These are phyloP conservation scores for Clitopilus hobsonii DNA, from an alignment of 768 basidiomycete genomes.

Conservation along the genomic window DNA sequence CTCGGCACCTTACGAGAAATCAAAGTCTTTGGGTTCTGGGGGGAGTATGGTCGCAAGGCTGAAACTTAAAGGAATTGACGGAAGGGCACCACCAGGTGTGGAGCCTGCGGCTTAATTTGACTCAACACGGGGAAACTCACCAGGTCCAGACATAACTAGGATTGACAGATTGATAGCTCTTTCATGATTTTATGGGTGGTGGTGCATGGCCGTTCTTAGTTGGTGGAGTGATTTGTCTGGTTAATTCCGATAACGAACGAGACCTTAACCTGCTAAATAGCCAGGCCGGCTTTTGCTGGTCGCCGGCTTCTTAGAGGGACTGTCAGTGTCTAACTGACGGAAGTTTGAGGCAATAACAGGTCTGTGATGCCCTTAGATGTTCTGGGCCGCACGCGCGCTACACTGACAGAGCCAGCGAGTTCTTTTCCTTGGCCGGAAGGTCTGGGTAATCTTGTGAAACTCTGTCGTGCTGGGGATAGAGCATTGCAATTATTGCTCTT, in stretches of 20 bases:
- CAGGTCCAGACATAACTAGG: conserved; percentile 61
- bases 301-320: conserved; percentile 83
- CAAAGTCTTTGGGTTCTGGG: conserved; percentile 82
- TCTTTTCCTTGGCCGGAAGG: conserved; percentile 55
- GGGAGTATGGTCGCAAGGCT: conserved; percentile 48
- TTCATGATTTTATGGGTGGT: conserved; percentile 77
- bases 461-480: conserved; percentile 82
- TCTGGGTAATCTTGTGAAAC: conserved; percentile 76
- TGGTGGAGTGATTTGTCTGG: conserved; percentile 95
- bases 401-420: conserved; percentile 89
- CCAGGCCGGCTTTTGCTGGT: conserved; percentile 57
- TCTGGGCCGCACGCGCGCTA: conserved; percentile 85
- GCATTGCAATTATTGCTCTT: conserved; percentile 91
- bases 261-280: conserved; percentile 36
- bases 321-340: conserved; percentile 75
- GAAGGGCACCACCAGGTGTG: conserved; percentile 75
- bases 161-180: conserved; percentile 70
- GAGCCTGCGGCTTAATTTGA: conserved; percentile 79
- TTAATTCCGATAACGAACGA: conserved; percentile 95
- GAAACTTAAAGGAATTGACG: conserved; percentile 84
- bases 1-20: conserved; percentile 82
- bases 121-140: conserved; percentile 73
- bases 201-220: conserved; percentile 89
- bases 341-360: conserved; percentile 91
- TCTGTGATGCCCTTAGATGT: conserved; percentile 90